phyloP scores from a whole-genome alignment of 2,329 filamentous ascomycete species.

The Arthrocladium fulminans region DNA sequence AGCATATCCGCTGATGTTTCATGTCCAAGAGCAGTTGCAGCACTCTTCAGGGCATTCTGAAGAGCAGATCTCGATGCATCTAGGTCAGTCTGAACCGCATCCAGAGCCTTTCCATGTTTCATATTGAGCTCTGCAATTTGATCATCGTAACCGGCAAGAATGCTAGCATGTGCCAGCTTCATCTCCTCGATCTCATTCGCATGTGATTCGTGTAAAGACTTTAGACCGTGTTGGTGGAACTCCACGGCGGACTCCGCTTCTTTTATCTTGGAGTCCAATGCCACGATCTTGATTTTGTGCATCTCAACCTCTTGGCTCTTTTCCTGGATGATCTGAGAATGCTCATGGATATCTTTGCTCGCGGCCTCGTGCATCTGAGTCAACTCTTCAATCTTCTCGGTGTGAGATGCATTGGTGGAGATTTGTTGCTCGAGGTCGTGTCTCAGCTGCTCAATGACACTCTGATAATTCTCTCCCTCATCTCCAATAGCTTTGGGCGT shows the following conservation, averaged over 20 bases:
- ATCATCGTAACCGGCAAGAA: slow-evolving; percentile 28
- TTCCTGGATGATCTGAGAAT: slow-evolving; percentile 51
- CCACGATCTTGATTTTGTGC: slow-evolving; percentile 23
- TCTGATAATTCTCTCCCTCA: slow-evolving; percentile 50
- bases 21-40: slow-evolving; percentile 20
- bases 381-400: slow-evolving; percentile 60
- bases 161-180: slow-evolving; percentile 20
- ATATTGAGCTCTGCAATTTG: slow-evolving; percentile 32
- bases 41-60: slow-evolving; percentile 16
- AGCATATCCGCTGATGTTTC: slow-evolving; percentile 22
- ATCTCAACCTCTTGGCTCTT: slow-evolving; percentile 42
- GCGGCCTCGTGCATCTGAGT: slow-evolving; percentile 62
- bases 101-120: slow-evolving; percentile 33
- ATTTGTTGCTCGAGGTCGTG: slow-evolving; percentile 75
- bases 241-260: slow-evolving; percentile 46
- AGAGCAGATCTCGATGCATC: slow-evolving; percentile 40
- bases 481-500: slow-evolving; percentile 40
- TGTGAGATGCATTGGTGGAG: slow-evolving; percentile 59
- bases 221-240: slow-evolving; percentile 40
- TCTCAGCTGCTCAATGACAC: slow-evolving; percentile 54
- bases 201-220: slow-evolving; percentile 31
- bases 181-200: slow-evolving; percentile 27
- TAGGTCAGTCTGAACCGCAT: slow-evolving; percentile 55
- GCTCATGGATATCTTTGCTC: slow-evolving; percentile 58
- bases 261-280: slow-evolving; percentile 34